These are phyloP conservation scores for Wickerhamiella vanderwaltii DNA, from an alignment of 805 yeast species.

Conservation along the genomic window DNA sequence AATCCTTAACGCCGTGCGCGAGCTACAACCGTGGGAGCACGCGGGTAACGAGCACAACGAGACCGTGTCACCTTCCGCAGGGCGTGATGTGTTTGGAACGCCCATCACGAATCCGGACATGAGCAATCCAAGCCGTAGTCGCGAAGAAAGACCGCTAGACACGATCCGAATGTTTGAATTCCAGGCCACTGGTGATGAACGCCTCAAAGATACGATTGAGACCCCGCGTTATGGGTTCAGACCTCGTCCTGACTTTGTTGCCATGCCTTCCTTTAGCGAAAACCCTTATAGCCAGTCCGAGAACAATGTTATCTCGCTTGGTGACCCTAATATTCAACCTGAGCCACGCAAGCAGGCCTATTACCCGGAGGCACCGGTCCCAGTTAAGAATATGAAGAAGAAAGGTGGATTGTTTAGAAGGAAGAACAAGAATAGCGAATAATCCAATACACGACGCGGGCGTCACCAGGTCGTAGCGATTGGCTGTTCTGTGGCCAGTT, in stretches of 20 bases:
- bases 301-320: slow-evolving; percentile 32
- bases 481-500: too few relatives aligned
- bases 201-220: slow-evolving; percentile 72
- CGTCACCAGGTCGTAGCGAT: too few relatives aligned
- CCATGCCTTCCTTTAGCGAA: slow-evolving; percentile 46
- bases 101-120: slow-evolving; percentile 68
- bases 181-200: slow-evolving; percentile 79
- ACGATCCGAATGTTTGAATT: slow-evolving; percentile 90
- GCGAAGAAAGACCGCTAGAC: slow-evolving; percentile 95
- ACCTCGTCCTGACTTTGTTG: slow-evolving; percentile 45
- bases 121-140: slow-evolving; percentile 82
- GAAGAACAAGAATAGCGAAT: slow-evolving; percentile 35
- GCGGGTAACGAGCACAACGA: slow-evolving; percentile 29
- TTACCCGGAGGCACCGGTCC: slow-evolving; percentile 35
- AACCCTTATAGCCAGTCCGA: slow-evolving; percentile 27
- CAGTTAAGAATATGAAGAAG: slow-evolving; percentile 43
- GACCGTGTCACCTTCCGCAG: slow-evolving; percentile 38
- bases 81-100: slow-evolving; percentile 77
- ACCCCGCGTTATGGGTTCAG: slow-evolving; percentile 72
- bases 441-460: too few relatives aligned
- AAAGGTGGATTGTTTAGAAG: slow-evolving; percentile 73
- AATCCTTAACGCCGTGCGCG: slow-evolving; percentile 84
- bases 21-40: slow-evolving; percentile 88
- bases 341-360: slow-evolving; percentile 26
- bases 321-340: slow-evolving; percentile 30